Percentiles rank a stretch among this genome's conserved stretches.
These are phyloP conservation scores for Hyphodiscus sp. DNA, from an alignment of 2,329 filamentous ascomycete genomes.

Conservation along the genomic window DNA sequence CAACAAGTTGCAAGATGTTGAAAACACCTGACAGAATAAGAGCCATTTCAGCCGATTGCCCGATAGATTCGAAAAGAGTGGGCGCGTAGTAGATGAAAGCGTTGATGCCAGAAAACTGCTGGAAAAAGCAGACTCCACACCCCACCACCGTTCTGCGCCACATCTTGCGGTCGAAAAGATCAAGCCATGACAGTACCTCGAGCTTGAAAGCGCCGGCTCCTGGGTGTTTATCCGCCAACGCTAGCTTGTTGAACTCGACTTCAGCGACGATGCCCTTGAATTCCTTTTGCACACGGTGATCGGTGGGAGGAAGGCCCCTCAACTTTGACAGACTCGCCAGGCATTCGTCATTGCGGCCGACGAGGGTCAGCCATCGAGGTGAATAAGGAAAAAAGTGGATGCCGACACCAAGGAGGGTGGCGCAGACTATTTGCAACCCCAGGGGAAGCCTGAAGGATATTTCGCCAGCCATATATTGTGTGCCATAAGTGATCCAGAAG, in stretches of 20 bases:
- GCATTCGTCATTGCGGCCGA: conserved; percentile 29
- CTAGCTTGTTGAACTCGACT: not conserved
- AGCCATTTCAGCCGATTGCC: not conserved
- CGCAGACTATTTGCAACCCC: conserved; percentile 40
- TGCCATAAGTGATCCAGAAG: conserved; percentile 41
- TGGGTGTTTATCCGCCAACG: not conserved
- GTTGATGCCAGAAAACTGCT: not conserved
- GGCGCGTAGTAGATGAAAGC: not conserved
- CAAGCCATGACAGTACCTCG: not conserved
- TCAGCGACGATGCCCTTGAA: not conserved
- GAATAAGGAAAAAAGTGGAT: conserved; percentile 40
- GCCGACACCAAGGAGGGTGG: conserved; percentile 37
- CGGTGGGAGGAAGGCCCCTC: not conserved
- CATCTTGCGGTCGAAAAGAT: not conserved
- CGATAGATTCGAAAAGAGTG: not conserved
- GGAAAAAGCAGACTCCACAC: not conserved
- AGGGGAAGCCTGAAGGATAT: conserved; percentile 34
- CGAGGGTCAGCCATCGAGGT: conserved; percentile 40
- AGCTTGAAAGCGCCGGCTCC: not conserved
- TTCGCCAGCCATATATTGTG: conserved; percentile 38
- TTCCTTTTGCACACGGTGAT: not conserved
- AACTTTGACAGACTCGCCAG: not conserved
- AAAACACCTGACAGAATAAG: not conserved
- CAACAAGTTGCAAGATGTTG: not conserved
- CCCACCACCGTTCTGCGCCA: not conserved